A percentile compares a stretch with the other conserved stretches of the same genome.
Evolutionary conservation across 2,329 filamentous ascomycete genomes (phyloP).

Genomic region (Botryotinia calthae): DNA sequence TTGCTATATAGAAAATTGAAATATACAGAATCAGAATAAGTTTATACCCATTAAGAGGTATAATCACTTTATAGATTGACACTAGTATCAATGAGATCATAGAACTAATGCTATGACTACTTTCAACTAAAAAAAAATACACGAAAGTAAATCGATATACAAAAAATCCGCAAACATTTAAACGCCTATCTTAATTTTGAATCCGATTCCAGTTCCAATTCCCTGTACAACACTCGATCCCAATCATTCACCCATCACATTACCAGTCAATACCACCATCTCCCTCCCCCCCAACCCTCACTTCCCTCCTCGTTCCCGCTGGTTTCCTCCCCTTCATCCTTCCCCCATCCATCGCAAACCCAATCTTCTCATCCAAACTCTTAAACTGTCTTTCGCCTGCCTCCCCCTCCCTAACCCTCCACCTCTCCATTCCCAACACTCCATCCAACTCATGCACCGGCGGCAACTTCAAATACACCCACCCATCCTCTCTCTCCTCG

Average conservation of each 20-base stretch:
- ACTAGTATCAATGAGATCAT: no score
- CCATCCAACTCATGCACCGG: slow-evolving; percentile 77
- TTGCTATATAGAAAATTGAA: no score
- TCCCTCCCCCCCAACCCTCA: background rate
- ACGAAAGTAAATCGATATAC: background rate
- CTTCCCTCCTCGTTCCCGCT: background rate
- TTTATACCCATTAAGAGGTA: no score
- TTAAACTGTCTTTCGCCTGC: slow-evolving; percentile 40
- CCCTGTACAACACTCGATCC: background rate
- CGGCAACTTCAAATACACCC: slow-evolving; percentile 77
- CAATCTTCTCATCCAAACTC: slow-evolving; percentile 35
- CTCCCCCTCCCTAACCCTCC: slow-evolving; percentile 75
- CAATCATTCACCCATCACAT: background rate
- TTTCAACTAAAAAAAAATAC: no score
- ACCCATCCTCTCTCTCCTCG: slow-evolving; percentile 72
- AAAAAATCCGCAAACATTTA: background rate
- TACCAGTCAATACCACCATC: slow-evolving; percentile 13
- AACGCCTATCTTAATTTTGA: background rate
- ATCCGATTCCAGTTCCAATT: background rate
- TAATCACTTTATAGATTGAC: no score
- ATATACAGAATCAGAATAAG: no score
- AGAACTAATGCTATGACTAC: no score
- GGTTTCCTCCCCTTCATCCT: slow-evolving; percentile 9
- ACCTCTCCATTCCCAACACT: slow-evolving; percentile 73
- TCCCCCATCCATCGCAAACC: background rate